phyloP scores from a whole-genome alignment of 73 alveolate species.

The Symbiodinium pilosum region DNA sequence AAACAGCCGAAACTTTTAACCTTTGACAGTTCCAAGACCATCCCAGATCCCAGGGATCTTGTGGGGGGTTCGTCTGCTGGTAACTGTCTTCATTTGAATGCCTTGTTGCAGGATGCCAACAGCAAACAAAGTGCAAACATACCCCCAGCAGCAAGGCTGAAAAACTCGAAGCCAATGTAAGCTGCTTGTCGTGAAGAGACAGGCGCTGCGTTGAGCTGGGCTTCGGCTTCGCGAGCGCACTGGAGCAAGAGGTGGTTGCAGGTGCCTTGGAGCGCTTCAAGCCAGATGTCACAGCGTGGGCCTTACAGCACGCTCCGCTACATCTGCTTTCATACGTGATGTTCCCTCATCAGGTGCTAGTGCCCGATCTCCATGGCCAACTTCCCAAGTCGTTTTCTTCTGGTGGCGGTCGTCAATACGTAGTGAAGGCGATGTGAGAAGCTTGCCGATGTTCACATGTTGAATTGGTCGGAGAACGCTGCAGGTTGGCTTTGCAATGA shows the following conservation, averaged over 20 bases:
- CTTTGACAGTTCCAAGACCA: too few relatives aligned
- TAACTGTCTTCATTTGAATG: not conserved
- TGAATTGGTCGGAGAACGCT: too few relatives aligned
- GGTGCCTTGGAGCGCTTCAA: constrained; percentile 88
- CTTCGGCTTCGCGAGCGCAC: constrained; percentile 74
- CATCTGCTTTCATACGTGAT: too few relatives aligned
- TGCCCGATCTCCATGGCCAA: constrained; percentile 24
- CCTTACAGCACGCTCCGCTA: too few relatives aligned
- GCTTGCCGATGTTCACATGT: too few relatives aligned
- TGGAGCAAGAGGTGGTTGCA: constrained; percentile 60
- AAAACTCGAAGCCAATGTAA: not conserved
- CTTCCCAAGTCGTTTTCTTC: not conserved
- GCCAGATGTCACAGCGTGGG: constrained; percentile 56
- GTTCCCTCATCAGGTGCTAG: constrained; percentile 38
- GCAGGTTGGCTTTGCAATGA: constrained; percentile 54
- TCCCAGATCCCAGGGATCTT: too few relatives aligned
- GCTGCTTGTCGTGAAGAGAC: not conserved
- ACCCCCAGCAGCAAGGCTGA: not conserved
- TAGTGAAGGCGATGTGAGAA: constrained; percentile 72
- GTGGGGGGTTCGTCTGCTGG: not conserved
- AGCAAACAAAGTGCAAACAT: not conserved
- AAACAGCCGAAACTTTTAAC: too few relatives aligned
- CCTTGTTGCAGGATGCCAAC: not conserved
- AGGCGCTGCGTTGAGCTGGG: constrained; percentile 93
- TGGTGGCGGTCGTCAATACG: not conserved